Base-by-base conservation (phyloP, 2,329 filamentous ascomycete genomes). In the Trichoderma lentiforme region DNA sequence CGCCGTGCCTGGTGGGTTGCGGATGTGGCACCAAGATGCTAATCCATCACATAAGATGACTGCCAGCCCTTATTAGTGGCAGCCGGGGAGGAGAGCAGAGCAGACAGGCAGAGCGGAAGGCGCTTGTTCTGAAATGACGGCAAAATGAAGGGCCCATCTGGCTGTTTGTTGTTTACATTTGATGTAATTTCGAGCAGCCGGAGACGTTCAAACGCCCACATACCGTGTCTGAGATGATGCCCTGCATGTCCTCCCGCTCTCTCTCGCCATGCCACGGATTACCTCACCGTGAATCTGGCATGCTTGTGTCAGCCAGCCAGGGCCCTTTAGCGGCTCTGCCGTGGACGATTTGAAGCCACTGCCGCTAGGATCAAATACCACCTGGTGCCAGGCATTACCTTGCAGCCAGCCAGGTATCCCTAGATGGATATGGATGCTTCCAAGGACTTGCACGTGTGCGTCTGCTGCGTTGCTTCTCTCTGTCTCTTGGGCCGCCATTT, bases 11-110 rank as follows among this genome's bases (percentile, higher is more conserved):
- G 36, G 70, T 61, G 63, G 43, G 61, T 34, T 65, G 56, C 56
- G 70, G 70, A 53, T 71, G 62, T 47, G 66, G 66, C 66, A 43
- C 70, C 63, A 67, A 67, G 70, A 61, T 67, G 62, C 70, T 53
- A 60, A 67, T 67, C 28, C 39, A 34, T 58, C 51, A 58, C 34
- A 34, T 60, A 53, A 62, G 66, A 70, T 53, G 66, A 70, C 66
- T 61, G 57, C 34, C 66, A 53, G 47, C 51, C 66, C 57, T 51
- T 18, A 43, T 43, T 62, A 70, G 66, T 53, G 66, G 56, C 26
- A 36, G 39, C 43, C 57, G 30, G 66, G 66, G 28, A 39, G 57
- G n/a, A 43, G 39, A 32, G 26, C 34, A 39, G 36, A 18, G 34
- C 15, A 43, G 39, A 43, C 39, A 34, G 36, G 18, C 9, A 12